Evolutionary conservation across 768 basidiomycete species (phyloP).

Genomic region (Dentipellis sp.): DNA sequence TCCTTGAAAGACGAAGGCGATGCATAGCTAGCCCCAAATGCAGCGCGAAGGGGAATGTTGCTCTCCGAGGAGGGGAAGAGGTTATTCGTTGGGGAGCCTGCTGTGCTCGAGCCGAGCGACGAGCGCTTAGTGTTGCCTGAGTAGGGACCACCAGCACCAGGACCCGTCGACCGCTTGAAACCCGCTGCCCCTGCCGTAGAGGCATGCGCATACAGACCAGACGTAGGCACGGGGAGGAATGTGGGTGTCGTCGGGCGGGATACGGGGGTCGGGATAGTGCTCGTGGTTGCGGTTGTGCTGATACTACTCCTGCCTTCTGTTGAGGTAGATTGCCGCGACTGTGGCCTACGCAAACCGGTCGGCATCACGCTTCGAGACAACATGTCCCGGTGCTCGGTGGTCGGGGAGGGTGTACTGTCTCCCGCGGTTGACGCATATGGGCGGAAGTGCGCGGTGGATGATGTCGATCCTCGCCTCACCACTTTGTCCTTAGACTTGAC

Average conservation of each 20-base stretch:
- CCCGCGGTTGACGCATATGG: conserved; percentile 36
- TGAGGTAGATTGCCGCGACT: conserved; percentile 64
- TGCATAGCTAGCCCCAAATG: not conserved
- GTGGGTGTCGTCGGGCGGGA: conserved; percentile 73
- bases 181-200: conserved; percentile 28
- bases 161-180: conserved; percentile 54
- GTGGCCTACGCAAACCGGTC: conserved; percentile 50
- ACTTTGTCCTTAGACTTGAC: conserved; percentile 47
- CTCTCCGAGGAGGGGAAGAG: conserved; percentile 5
- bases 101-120: conserved; percentile 46
- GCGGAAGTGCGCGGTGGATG: conserved; percentile 43
- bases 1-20: conserved; percentile 8
- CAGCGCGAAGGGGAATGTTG: conserved; percentile 1
- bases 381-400: conserved; percentile 33
- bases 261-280: conserved; percentile 54
- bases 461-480: conserved; percentile 33
- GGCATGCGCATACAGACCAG: conserved; percentile 33
- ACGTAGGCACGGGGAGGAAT: conserved; percentile 61
- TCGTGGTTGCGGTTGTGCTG: conserved; percentile 45
- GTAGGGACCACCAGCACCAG: conserved; percentile 28
- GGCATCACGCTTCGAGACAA: conserved; percentile 32
- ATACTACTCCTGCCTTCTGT: conserved; percentile 32
- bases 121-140: conserved; percentile 41
- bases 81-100: conserved; percentile 18
- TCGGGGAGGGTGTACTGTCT: conserved; percentile 26